Conservation (phyloP, 306 rosid species). For the Lathyrus tuberosus region DNA sequence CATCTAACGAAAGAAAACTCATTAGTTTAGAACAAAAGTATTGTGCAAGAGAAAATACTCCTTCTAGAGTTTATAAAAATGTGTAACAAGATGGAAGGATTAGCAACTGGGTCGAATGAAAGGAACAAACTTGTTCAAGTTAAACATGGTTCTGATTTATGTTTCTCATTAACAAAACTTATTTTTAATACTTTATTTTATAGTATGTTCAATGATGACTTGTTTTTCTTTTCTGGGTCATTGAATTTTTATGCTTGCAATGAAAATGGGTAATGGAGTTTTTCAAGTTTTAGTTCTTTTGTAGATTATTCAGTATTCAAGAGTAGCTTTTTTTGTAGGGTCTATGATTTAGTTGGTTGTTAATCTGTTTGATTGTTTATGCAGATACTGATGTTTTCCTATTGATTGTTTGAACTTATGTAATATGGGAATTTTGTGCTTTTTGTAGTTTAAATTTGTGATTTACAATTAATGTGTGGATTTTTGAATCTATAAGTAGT, state of each 20-base stretch:
- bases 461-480: not conserved
- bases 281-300: constrained; percentile 2
- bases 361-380: constrained; percentile 24
- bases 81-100: constrained; percentile 63
- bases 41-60: too few relatives aligned
- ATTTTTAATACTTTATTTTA: not conserved
- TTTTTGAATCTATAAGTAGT: constrained; percentile 7
- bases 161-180: constrained; percentile 1
- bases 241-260: constrained; percentile 29
- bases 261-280: constrained; percentile 32
- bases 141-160: constrained; percentile 69
- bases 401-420: constrained; percentile 22
- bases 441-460: not conserved
- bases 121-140: constrained; percentile 83
- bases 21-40: too few relatives aligned
- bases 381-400: not conserved
- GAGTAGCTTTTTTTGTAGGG: not conserved
- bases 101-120: constrained; percentile 86
- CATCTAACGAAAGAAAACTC: too few relatives aligned
- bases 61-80: constrained; percentile 57
- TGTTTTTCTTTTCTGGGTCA: constrained; percentile 2
- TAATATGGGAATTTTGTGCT: constrained; percentile 19
- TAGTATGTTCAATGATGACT: not conserved
- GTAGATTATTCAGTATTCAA: not conserved
- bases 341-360: constrained; percentile 17